Evolutionary conservation across 176 grass and related monocot species (phyloP), one percentile per base, ranked within the genome.

Genomic region (Chrysopogon serrulatus): DNA sequence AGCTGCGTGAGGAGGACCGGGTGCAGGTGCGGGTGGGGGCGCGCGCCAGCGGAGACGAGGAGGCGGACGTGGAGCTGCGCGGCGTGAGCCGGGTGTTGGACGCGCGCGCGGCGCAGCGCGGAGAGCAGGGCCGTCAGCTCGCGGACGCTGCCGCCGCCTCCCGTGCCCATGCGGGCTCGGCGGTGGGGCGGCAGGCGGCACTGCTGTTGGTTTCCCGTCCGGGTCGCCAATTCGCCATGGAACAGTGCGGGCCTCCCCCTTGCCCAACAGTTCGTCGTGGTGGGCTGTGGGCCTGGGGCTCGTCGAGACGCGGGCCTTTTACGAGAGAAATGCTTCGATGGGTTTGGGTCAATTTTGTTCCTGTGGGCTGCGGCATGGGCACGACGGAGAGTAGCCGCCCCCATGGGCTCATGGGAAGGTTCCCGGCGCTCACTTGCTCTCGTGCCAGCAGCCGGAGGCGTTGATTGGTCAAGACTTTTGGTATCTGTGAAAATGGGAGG

Each of bases 1-100:
- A 92, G 87, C 82, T 87, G 77, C 31, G 87, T 84, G 81, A 84
- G 84, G 84, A 87, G 71, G 84, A 69, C 47, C 11, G 91, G 81
- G 64, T 68, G 11, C n/a, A 48, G 30, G 71, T 84, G 11, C n/a
- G 60, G 30, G 71, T 84, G 51, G 30, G 39, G 59, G 69, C 42
- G 53, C 13, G 77, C 28, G 61, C 21, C 18, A 0, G 11, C 27
- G 27, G 77, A 68, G 45, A 90, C 35, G 37, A 82, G 30, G 32
- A 87, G 77, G 49, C 82, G 80, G 53, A 76, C 84, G 69, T 89
- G 90, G 87, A 92, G 77, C 82, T 84, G 90, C 61, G 33, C 37
- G 74, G 74, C 73, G 60, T 74, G 90, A 2, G 23, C 48, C 13
- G 82, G 67, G 86, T 51, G 64, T 5, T 33, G 27, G 43, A 11